Percentiles rank a stretch among this genome's conserved stretches.
These are phyloP conservation scores for Parasarocladium wereldwijsianum DNA, from an alignment of 2,329 filamentous ascomycete species.

Conservation along the genomic window DNA sequence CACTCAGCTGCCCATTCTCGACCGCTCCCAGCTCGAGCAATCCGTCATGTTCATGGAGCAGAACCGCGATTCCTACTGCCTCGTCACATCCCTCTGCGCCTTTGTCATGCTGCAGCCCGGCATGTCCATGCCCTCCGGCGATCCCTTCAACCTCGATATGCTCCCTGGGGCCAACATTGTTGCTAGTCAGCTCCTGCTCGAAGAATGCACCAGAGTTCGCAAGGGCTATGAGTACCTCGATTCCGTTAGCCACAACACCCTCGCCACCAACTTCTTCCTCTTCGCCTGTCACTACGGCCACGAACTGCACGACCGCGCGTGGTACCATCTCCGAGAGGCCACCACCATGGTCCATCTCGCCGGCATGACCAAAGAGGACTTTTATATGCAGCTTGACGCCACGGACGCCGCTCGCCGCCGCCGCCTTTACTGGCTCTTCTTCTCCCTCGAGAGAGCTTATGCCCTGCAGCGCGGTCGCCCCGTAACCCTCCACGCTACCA, in stretches of 20 bases:
- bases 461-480: slow-evolving; percentile 56
- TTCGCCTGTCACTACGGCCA: slow-evolving; percentile 59
- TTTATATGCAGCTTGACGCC: slow-evolving; percentile 43
- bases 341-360: slow-evolving; percentile 52
- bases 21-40: slow-evolving; percentile 41
- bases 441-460: slow-evolving; percentile 58
- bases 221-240: slow-evolving; percentile 48
- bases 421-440: slow-evolving; percentile 59
- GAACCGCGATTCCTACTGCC: slow-evolving; percentile 47
- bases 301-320: slow-evolving; percentile 61
- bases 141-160: slow-evolving; percentile 40
- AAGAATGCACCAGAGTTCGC: slow-evolving; percentile 51
- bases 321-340: slow-evolving; percentile 67
- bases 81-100: slow-evolving; percentile 48
- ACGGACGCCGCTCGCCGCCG: slow-evolving; percentile 48
- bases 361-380: slow-evolving; percentile 46
- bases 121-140: slow-evolving; percentile 42
- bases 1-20: slow-evolving; percentile 45
- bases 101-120: slow-evolving; percentile 57
- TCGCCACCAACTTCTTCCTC: slow-evolving; percentile 67
- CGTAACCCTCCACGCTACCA: slow-evolving; percentile 53
- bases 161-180: slow-evolving; percentile 45
- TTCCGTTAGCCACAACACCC: slow-evolving; percentile 36
- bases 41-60: slow-evolving; percentile 46
- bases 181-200: slow-evolving; percentile 50